A percentile compares a stretch with the other conserved stretches of the same genome.
These are phyloP conservation scores for Hymenoscyphus occultus DNA, from an alignment of 2,329 filamentous ascomycete genomes.

Conservation along the genomic window DNA sequence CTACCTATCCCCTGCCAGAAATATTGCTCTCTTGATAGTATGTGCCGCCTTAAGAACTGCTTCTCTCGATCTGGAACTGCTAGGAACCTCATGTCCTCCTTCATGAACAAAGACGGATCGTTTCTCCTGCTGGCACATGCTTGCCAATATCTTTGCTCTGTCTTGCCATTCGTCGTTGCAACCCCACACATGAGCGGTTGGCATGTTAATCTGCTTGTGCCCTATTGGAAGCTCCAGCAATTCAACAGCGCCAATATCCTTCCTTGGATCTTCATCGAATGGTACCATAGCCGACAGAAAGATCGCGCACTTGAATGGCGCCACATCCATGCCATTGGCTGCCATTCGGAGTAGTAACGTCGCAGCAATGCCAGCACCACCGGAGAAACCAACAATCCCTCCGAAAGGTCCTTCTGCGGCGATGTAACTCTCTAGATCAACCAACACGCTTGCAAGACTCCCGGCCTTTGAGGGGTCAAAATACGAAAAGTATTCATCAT, in stretches of 20 bases:
- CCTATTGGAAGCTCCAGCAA: background rate
- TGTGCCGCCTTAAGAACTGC: background rate
- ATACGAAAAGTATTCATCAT: background rate
- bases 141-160: background rate
- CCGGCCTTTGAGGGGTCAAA: background rate
- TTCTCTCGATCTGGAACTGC: background rate
- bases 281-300: background rate
- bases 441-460: background rate
- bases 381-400: constrained; percentile 11
- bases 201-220: background rate
- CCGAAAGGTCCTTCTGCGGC: constrained; percentile 11
- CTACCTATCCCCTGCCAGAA: background rate
- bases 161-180: background rate
- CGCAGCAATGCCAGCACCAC: constrained; percentile 41
- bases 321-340: background rate
- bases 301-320: background rate
- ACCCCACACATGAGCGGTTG: constrained; percentile 2
- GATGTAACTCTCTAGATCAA: background rate
- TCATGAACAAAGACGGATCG: background rate
- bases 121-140: background rate
- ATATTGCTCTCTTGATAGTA: background rate
- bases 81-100: background rate
- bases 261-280: background rate
- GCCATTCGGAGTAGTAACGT: background rate
- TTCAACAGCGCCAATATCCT: background rate